Evolutionary conservation across 306 rosid species (phyloP).

Genomic region (Quercus rubra): DNA sequence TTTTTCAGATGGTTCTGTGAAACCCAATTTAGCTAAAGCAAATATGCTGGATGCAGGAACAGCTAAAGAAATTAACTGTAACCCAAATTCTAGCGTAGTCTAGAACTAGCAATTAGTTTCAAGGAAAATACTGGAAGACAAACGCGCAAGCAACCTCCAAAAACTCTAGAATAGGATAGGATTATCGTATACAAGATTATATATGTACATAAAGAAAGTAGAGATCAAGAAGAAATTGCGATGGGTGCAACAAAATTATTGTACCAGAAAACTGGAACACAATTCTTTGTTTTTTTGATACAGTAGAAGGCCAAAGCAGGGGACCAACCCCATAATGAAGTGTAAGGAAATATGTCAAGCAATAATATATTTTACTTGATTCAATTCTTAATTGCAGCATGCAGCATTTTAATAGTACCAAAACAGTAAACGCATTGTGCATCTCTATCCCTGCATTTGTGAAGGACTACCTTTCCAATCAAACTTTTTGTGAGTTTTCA

Average conservation of each 20-base stretch:
- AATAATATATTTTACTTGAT: neutral
- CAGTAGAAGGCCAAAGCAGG: neutral
- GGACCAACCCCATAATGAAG: slow-evolving; percentile 28
- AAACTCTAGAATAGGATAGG: neutral
- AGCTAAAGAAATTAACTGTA: slow-evolving; percentile 15
- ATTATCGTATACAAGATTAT: neutral
- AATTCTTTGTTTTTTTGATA: slow-evolving; percentile 1
- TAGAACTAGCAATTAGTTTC: neutral
- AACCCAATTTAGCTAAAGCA: slow-evolving; percentile 25
- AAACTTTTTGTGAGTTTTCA: no score
- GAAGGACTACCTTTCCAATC: no score
- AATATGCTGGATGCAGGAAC: slow-evolving; percentile 22
- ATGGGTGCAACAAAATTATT: neutral
- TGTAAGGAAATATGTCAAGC: neutral
- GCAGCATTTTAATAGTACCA: neutral
- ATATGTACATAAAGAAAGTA: neutral
- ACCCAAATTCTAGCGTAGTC: neutral
- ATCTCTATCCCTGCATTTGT: no score
- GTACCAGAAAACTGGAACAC: neutral
- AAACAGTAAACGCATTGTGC: neutral
- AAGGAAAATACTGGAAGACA: slow-evolving; percentile 9
- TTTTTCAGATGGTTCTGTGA: slow-evolving; percentile 34
- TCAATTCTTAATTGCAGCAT: neutral
- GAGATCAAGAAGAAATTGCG: neutral
- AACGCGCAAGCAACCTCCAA: slow-evolving; percentile 30